These are phyloP conservation scores for Colletotrichum acutatum DNA, from an alignment of 2,329 filamentous ascomycete genomes.

Conservation along the genomic window DNA sequence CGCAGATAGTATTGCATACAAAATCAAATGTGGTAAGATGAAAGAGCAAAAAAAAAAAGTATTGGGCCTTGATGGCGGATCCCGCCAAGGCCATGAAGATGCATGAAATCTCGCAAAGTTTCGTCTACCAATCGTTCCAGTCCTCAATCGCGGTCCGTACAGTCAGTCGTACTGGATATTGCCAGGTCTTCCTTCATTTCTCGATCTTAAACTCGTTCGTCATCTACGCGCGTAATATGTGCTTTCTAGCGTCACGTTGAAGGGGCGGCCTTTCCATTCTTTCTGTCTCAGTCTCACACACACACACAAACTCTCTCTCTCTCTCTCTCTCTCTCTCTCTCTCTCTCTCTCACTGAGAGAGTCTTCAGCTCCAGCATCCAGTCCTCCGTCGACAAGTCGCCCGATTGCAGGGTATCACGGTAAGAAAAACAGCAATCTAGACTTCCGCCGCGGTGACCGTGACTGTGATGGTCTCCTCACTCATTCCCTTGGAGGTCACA, in stretches of 20 bases:
- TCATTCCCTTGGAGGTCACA: constrained; percentile 4
- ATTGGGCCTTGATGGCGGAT: neutral
- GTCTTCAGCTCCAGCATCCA: neutral
- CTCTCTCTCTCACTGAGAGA: neutral
- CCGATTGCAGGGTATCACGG: constrained; percentile 34
- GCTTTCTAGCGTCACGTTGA: constrained; percentile 36
- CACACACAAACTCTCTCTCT: neutral
- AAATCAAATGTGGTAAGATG: constrained; percentile 15
- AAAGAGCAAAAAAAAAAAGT: neutral
- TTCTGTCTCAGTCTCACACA: neutral
- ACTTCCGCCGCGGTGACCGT: constrained; percentile 28
- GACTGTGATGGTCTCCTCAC: constrained; percentile 28
- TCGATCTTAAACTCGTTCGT: neutral
- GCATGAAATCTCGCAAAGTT: neutral
- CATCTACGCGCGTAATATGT: constrained; percentile 2
- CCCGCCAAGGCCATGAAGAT: constrained; percentile 7
- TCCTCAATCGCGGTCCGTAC: neutral
- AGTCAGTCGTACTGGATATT: neutral
- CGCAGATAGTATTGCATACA: neutral
- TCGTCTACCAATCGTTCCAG: constrained; percentile 4
- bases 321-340: neutral
- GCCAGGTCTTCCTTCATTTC: neutral
- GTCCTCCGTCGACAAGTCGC: neutral
- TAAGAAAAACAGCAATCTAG: constrained; percentile 31
- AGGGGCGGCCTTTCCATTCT: constrained; percentile 29